Percentiles rank a stretch among this genome's conserved stretches.
These are phyloP conservation scores for Hyaloscypha hepaticicola DNA, from an alignment of 495 filamentous ascomycete genomes.

Conservation along the genomic window DNA sequence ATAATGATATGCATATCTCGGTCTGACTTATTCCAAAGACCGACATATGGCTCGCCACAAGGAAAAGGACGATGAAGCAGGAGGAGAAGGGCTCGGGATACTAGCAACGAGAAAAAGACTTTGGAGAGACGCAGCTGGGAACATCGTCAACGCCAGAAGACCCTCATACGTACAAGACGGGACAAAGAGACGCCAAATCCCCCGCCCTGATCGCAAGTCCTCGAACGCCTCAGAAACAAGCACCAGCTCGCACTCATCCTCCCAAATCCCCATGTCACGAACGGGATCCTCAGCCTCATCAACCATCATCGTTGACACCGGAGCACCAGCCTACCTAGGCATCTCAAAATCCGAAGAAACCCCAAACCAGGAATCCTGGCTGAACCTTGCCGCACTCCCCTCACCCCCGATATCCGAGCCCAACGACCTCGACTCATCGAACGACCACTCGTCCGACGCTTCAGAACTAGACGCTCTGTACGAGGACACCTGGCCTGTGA, in stretches of 20 bases:
- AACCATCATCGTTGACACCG: conserved; percentile 28
- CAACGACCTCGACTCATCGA: conserved; percentile 2
- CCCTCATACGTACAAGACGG: conserved; percentile 34
- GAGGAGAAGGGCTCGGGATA: conserved; percentile 54
- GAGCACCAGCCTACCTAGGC: neutral
- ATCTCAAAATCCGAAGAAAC: neutral
- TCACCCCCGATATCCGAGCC: conserved; percentile 24
- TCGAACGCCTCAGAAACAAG: neutral
- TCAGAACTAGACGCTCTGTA: conserved; percentile 27
- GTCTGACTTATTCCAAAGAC: conserved; percentile 36
- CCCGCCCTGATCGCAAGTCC: conserved; percentile 18
- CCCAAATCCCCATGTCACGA: conserved; percentile 18
- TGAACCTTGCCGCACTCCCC: conserved; percentile 19
- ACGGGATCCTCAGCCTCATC: conserved; percentile 17
- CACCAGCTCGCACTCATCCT: conserved; percentile 5
- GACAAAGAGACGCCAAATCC: conserved; percentile 23
- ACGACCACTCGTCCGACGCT: conserved; percentile 2
- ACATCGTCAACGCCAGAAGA: conserved; percentile 49
- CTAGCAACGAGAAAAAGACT: conserved; percentile 61
- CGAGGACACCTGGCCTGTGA: conserved; percentile 25
- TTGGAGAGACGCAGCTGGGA: conserved; percentile 55
- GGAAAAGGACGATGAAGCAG: conserved; percentile 60
- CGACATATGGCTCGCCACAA: conserved; percentile 59
- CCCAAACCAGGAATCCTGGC: conserved; percentile 16
- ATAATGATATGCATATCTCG: neutral